phyloP scores from a whole-genome alignment of 768 basidiomycete species.

The Multifurca ochricompacta region DNA sequence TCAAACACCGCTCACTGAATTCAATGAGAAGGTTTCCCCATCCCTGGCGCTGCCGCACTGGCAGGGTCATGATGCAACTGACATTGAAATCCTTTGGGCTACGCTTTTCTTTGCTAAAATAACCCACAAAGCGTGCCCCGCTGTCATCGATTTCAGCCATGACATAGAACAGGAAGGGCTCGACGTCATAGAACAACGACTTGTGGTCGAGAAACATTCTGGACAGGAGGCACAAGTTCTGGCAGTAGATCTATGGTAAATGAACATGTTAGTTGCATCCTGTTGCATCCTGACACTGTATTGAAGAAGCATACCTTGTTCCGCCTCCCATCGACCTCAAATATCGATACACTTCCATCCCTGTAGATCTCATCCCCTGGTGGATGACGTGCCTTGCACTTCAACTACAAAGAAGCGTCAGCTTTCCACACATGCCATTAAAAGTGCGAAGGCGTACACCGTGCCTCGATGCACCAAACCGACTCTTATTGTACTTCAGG shows the following conservation, averaged over 20 bases:
- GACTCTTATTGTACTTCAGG: constrained; percentile 95
- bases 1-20: constrained; percentile 68
- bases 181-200: constrained; percentile 97
- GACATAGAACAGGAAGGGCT: constrained; percentile 98
- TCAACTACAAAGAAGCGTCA: constrained; percentile 47
- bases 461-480: constrained; percentile 80
- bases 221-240: constrained; percentile 93
- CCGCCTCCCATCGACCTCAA: constrained; percentile 96
- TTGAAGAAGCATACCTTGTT: constrained; percentile 60
- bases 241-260: constrained; percentile 80
- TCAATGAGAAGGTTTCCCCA: constrained; percentile 98
- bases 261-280: not conserved
- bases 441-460: constrained; percentile 44
- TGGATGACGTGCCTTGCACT: constrained; percentile 91
- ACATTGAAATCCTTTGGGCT: constrained; percentile 95
- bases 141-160: constrained; percentile 86
- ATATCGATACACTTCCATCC: constrained; percentile 81
- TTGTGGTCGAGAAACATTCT: constrained; percentile 99
- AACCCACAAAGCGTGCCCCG: constrained; percentile 93
- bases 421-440: not conserved
- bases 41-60: constrained; percentile 87
- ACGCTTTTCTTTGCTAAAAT: constrained; percentile 98
- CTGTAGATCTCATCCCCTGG: constrained; percentile 98
- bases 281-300: not conserved
- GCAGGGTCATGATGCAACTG: constrained; percentile 99